Evolutionary conservation across 2,329 filamentous ascomycete species (phyloP), one percentile per base, ranked within the genome.

Genomic region (Fusarium coffeatum): DNA sequence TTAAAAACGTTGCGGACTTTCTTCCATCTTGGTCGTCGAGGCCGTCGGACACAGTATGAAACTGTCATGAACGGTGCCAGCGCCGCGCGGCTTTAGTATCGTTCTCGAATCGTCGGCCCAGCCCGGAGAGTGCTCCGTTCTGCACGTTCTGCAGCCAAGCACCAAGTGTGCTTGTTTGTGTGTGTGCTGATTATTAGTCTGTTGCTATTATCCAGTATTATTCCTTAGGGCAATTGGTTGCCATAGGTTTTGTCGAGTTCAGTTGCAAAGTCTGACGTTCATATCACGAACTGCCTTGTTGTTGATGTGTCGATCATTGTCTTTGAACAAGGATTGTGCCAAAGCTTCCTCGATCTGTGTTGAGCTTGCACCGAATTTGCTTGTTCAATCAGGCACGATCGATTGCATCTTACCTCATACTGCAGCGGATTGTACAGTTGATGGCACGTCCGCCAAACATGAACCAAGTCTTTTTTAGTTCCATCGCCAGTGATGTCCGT

Each of bases 1-100:
- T 58, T 55, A 48, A 64, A 72, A 74, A 67, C 68, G 64, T 58
- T 56, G 27, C 54, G 54, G 63, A 61, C 58, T 60, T 69, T 49
- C 54, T 60, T 59, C 57, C 51, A 40, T 54, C 61, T 51, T 60
- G 47, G 50, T 55, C 55, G 43, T 27, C 15, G 23, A 61, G 55
- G 59, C 64, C 55, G 57, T 55, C 62, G 37, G 23, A 48, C 64
- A 73, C 66, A 72, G 69, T 74, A 71, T 55, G 53, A 58, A 66
- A 74, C 64, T 64, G 71, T 63, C 43, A 27, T 49, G 49, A 28
- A 54, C 51, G 50, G 55, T 61, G 55, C 70, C 46, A 56, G 45
- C 64, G 53, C 69, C 64, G 64, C 67, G 64, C 45, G 69, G 64
- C 61, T 61, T 59, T 59, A 37, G 49, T 46, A 58, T 55, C 25